Evolutionary conservation across 2,329 filamentous ascomycete species (phyloP).

Genomic region (Zasmidium angulare): DNA sequence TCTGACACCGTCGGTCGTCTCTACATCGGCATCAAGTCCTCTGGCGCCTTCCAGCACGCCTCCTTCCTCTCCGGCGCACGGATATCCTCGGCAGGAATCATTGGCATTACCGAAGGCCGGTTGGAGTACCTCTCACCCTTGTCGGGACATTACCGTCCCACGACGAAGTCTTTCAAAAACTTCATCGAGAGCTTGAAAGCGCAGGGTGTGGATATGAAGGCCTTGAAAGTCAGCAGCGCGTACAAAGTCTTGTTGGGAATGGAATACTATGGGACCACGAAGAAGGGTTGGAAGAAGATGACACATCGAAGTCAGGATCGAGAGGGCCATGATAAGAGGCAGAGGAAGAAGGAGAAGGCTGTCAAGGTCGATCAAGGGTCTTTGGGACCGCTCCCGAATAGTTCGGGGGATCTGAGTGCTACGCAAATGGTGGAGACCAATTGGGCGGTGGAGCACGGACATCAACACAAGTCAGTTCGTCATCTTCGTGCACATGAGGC

Average conservation of each 20-base stretch:
- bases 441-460: constrained; percentile 16
- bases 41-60: constrained; percentile 85
- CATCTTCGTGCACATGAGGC: too few species aligned
- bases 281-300: constrained; percentile 60
- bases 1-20: constrained; percentile 79
- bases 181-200: constrained; percentile 73
- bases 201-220: constrained; percentile 73
- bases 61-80: constrained; percentile 82
- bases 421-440: constrained; percentile 21
- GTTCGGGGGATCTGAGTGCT: constrained; percentile 3
- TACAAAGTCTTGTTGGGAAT: constrained; percentile 69
- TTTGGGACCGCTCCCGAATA: too few species aligned
- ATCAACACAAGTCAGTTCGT: too few species aligned
- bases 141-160: constrained; percentile 79
- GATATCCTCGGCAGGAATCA: constrained; percentile 77
- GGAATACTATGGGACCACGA: constrained; percentile 75
- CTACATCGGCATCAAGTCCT: constrained; percentile 86
- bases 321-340: constrained; percentile 1
- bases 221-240: constrained; percentile 72
- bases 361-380: neutral
- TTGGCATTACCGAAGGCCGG: constrained; percentile 77
- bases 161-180: constrained; percentile 74
- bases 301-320: constrained; percentile 42
- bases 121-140: constrained; percentile 68
- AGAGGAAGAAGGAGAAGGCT: neutral